These are phyloP conservation scores for Trypanosomatidae sp. DNA, from an alignment of 208 protist genomes.

Conservation along the genomic window DNA sequence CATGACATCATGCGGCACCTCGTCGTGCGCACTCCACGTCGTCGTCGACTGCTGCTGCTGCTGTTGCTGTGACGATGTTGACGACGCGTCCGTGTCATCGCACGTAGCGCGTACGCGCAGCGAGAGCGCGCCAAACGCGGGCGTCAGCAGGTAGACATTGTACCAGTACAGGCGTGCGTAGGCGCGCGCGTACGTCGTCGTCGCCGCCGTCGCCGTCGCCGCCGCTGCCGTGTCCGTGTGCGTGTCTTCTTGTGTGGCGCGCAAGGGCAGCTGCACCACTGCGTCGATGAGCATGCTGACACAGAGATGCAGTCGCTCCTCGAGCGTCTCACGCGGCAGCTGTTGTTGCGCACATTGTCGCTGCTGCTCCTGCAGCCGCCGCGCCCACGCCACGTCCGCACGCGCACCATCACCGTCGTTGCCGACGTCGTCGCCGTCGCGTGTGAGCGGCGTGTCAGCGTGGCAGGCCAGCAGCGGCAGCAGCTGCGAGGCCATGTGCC, in stretches of 20 bases:
- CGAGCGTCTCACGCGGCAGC: slow-evolving; percentile 49
- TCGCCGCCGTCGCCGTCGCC: not conserved
- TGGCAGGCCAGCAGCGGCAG: slow-evolving; percentile 22
- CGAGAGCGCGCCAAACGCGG: slow-evolving; percentile 45
- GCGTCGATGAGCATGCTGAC: slow-evolving; percentile 30
- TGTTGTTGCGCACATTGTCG: not conserved
- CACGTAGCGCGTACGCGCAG: too few relatives aligned
- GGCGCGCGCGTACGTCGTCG: slow-evolving; percentile 7
- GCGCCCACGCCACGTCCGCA: not conserved
- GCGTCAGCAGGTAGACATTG: slow-evolving; percentile 55
- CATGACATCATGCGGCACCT: too few relatives aligned
- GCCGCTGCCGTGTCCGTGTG: too few relatives aligned
- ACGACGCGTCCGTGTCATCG: too few relatives aligned
- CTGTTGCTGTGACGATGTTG: too few relatives aligned
- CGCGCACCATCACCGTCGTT: not conserved
- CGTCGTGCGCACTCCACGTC: too few relatives aligned
- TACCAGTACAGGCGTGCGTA: slow-evolving; percentile 38
- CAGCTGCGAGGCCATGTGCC: slow-evolving; percentile 19
- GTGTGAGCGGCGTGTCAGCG: slow-evolving; percentile 6
- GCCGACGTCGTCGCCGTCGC: not conserved
- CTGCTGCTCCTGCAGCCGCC: not conserved
- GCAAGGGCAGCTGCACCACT: slow-evolving; percentile 10
- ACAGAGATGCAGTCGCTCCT: slow-evolving; percentile 56
- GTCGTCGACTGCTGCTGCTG: too few relatives aligned
- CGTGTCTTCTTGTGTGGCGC: too few relatives aligned